Percentiles rank a stretch among this genome's conserved stretches.
phyloP scores from a whole-genome alignment of 169 alveolate species.

The Plasmodium reichenowi region DNA sequence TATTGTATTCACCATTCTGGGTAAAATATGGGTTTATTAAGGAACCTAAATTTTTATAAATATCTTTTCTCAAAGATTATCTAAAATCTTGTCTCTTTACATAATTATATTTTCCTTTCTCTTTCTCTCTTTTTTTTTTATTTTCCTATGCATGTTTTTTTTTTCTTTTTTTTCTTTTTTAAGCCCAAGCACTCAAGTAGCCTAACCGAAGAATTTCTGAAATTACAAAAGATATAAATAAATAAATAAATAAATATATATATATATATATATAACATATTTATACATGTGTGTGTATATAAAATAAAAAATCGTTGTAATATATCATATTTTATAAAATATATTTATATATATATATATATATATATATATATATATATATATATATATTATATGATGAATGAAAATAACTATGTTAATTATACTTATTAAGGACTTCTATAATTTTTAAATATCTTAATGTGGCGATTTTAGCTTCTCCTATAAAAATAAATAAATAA shows the following conservation, averaged over 20 bases:
- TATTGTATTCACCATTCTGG: no score
- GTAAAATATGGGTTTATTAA: no score
- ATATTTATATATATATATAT: no score
- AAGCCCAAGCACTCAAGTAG: constrained; percentile 55
- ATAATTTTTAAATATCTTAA: constrained; percentile 71
- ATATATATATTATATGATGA: neutral
- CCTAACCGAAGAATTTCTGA: constrained; percentile 60
- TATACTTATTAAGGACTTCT: constrained; percentile 72
- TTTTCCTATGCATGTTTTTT: constrained; percentile 26
- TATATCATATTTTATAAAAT: neutral
- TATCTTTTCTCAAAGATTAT: no score
- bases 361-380: neutral
- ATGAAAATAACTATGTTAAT: neutral
- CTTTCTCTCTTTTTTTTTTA: constrained; percentile 5
- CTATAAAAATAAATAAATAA: constrained; percentile 20
- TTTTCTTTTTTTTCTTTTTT: constrained; percentile 66
- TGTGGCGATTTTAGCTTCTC: constrained; percentile 76
- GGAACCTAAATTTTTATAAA: no score
- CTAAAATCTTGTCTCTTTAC: no score
- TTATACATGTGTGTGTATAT: neutral
- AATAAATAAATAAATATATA: neutral
- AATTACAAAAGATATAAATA: constrained; percentile 7
- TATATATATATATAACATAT: constrained; percentile 1
- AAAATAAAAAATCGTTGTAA: neutral
- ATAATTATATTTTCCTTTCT: no score